Conservation (phyloP, 768 basidiomycete genomes). For the Multifurca ochricompacta region DNA sequence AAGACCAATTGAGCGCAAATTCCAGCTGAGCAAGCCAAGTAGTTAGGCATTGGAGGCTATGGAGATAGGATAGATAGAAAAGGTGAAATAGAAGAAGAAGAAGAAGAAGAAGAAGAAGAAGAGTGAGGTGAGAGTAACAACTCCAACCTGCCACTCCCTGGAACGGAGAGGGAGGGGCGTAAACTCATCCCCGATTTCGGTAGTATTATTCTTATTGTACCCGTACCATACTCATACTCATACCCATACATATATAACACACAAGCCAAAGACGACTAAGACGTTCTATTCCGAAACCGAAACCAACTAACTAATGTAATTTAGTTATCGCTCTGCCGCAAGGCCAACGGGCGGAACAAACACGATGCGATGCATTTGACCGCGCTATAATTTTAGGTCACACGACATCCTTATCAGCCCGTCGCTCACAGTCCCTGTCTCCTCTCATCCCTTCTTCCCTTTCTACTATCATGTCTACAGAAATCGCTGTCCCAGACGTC, state of each 20-base stretch:
- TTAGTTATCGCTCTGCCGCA: background rate
- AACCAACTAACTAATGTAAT: background rate
- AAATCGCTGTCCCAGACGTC: slow-evolving; percentile 16
- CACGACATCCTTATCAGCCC: slow-evolving; percentile 6
- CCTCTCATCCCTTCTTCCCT: background rate
- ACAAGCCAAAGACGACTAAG: background rate
- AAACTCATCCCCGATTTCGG: too few relatives aligned
- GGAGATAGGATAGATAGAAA: too few relatives aligned
- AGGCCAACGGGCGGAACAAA: background rate
- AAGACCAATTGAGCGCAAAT: too few relatives aligned
- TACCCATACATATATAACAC: background rate
- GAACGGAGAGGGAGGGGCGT: too few relatives aligned
- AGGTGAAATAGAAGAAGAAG: too few relatives aligned
- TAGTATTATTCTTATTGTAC: too few relatives aligned
- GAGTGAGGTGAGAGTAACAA: too few relatives aligned
- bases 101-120: too few relatives aligned
- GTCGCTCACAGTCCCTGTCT: background rate
- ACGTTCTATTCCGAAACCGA: background rate
- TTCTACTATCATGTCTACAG: slow-evolving; percentile 13
- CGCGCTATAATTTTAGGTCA: slow-evolving; percentile 9
- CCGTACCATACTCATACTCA: too few relatives aligned
- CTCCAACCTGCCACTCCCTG: too few relatives aligned
- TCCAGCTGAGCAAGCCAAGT: too few relatives aligned
- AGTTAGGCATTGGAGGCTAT: too few relatives aligned
- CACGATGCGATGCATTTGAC: background rate